Base-by-base conservation (phyloP, 208 protist species). In the Trypanosomatidae sp. region DNA sequence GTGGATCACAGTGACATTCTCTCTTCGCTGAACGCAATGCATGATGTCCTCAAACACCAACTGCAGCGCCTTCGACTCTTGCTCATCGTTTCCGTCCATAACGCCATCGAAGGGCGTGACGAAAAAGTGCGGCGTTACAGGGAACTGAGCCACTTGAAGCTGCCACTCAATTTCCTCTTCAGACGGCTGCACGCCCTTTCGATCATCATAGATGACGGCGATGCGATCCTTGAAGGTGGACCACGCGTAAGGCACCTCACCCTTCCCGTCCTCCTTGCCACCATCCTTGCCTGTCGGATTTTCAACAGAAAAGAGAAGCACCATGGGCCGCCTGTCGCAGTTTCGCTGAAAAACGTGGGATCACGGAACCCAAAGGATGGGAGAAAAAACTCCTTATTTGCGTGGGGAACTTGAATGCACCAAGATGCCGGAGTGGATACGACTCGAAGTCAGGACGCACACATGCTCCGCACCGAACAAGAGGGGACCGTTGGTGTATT, bases 1-100 rank as follows among this genome's bases (percentile, higher is more conserved):
- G 64, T 94, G 89, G 67, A 96, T 78, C 6, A 96, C 65, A 1
- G 92, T 96, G n/a, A 94, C 81, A 58, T 95, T 96, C 66, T 96
- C 90, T 30, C 92, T 85, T 19, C 76, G 55, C n/a, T 82, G 79
- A 15, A 94, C 92, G 60, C 83, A 80, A 39, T 85, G 59, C 33
- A 65, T 62, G 62, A 96, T 81, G 55, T 93, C 79, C 36, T 85
- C 69, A 69, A 96, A 80, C 44, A 96, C 81, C 36, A 79, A 64
- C 50, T 88, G 73, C 58, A 94, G 62, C 46, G 83, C 71, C 8
- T 46, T 77, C 28, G 50, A 36, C 33, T 70, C 56, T 7, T 85
- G 79, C 10, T 80, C 81, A n/a, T 83, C 75, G 56, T 59, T 80
- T 53, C 71, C 73, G 56, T 88, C 80, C 3, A 90, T 65, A n/a